Conservation (phyloP, 352 stramenopile species). For the Phytophthora sansomeana region DNA sequence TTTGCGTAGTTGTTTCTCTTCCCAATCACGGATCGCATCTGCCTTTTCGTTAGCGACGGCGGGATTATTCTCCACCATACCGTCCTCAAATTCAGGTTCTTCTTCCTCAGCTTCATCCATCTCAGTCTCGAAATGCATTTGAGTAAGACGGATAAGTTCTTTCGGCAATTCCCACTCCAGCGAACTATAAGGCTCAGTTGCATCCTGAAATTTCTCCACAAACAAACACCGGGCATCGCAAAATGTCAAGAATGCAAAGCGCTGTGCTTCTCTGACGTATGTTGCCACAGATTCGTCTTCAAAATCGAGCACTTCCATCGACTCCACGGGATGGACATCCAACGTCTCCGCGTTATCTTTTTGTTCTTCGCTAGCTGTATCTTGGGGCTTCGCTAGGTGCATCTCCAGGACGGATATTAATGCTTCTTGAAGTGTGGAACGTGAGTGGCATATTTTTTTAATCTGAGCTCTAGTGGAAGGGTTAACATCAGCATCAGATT, state of each 20-base stretch:
- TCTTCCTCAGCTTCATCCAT: slow-evolving; percentile 69
- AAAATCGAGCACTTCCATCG: slow-evolving; percentile 77
- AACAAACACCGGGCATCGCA: slow-evolving; percentile 86
- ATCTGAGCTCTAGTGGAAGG: slow-evolving; percentile 42
- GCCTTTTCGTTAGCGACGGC: slow-evolving; percentile 30
- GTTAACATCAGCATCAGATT: slow-evolving; percentile 13
- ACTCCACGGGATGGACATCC: slow-evolving; percentile 34
- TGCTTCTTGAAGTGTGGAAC: slow-evolving; percentile 62
- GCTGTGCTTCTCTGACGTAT: slow-evolving; percentile 74
- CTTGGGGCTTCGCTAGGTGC: slow-evolving; percentile 63
- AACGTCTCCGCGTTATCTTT: slow-evolving; percentile 33
- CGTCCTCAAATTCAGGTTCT: slow-evolving; percentile 45
- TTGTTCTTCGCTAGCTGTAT: slow-evolving; percentile 33
- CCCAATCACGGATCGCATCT: slow-evolving; percentile 31
- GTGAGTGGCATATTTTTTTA: slow-evolving; percentile 45
- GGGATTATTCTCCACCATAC: slow-evolving; percentile 23
- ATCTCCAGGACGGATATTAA: slow-evolving; percentile 78
- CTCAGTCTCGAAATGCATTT: slow-evolving; percentile 87
- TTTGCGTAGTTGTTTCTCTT: slow-evolving; percentile 53
- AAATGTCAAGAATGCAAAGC: slow-evolving; percentile 77
- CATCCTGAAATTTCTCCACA: slow-evolving; percentile 83
- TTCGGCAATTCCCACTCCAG: slow-evolving; percentile 79
- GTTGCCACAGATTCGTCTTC: slow-evolving; percentile 54
- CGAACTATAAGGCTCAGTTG: slow-evolving; percentile 57
- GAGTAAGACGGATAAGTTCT: slow-evolving; percentile 70